These are phyloP conservation scores for Lipomyces sp. DNA, from an alignment of 805 yeast genomes.

Conservation along the genomic window DNA sequence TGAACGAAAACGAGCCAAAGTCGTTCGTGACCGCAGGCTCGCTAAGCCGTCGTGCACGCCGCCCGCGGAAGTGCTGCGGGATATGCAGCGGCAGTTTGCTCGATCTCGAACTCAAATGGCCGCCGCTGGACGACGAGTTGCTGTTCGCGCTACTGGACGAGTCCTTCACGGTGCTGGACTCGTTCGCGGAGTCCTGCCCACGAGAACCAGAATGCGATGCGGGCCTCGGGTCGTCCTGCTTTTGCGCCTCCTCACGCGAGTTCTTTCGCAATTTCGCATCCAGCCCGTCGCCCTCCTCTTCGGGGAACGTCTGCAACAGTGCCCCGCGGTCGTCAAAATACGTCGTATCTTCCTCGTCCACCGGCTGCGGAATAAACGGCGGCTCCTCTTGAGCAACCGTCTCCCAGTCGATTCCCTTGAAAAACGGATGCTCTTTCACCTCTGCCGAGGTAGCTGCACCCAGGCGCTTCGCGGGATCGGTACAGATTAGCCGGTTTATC, in stretches of 20 bases:
- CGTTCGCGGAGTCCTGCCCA: not conserved
- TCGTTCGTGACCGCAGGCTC: slow-evolving; percentile 55
- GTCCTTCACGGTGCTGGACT: not conserved
- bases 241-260: not conserved
- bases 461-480: slow-evolving; percentile 64
- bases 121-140: not conserved
- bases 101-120: not conserved
- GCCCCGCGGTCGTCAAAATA: slow-evolving; percentile 94
- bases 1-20: slow-evolving; percentile 89
- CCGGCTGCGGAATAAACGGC: slow-evolving; percentile 75
- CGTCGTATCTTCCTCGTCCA: slow-evolving; percentile 82
- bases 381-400: slow-evolving; percentile 65
- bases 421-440: slow-evolving; percentile 75
- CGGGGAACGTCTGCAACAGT: slow-evolving; percentile 58
- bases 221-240: not conserved
- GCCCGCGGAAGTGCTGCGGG: slow-evolving; percentile 59
- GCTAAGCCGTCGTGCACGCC: slow-evolving; percentile 63
- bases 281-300: slow-evolving; percentile 37
- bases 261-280: slow-evolving; percentile 31
- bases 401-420: slow-evolving; percentile 71
- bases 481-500: slow-evolving; percentile 56
- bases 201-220: not conserved
- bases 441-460: slow-evolving; percentile 76
- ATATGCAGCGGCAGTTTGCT: slow-evolving; percentile 44
- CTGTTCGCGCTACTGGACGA: not conserved